These are phyloP conservation scores for Lentithecium fluviatile DNA, from an alignment of 495 filamentous ascomycete species.

Conservation along the genomic window DNA sequence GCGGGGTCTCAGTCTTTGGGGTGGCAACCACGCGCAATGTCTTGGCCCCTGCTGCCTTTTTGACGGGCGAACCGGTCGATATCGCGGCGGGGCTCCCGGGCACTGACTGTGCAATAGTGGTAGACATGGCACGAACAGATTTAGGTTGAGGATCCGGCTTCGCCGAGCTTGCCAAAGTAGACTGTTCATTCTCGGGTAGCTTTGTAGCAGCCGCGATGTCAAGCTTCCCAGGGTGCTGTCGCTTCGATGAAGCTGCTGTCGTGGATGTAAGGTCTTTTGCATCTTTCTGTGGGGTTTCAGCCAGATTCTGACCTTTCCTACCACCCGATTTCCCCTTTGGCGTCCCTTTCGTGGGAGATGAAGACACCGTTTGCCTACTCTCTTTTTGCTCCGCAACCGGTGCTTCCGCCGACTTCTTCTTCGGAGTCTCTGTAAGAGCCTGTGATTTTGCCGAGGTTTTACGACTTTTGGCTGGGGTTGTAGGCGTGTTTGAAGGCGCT, in stretches of 20 bases:
- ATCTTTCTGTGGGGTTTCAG: conserved; percentile 14
- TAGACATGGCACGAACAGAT: conserved; percentile 25
- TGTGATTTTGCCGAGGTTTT: conserved; percentile 11
- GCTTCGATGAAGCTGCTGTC: conserved; percentile 43
- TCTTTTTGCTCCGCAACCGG: neutral
- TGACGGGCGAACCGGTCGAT: conserved; percentile 50
- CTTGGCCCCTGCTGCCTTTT: conserved; percentile 46
- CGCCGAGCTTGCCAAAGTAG: neutral
- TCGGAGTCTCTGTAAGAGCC: conserved; percentile 1
- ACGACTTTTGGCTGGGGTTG: conserved; percentile 5
- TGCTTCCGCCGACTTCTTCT: conserved; percentile 11
- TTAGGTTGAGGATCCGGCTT: conserved; percentile 29
- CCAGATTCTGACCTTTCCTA: conserved; percentile 7
- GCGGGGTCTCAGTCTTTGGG: conserved; percentile 64
- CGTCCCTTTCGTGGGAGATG: conserved; percentile 17
- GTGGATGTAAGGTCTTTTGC: neutral
- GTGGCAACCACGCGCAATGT: conserved; percentile 71
- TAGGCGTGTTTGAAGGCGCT: neutral
- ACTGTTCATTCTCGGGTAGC: conserved; percentile 28
- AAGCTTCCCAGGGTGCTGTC: conserved; percentile 58
- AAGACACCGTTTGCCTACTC: too few species aligned
- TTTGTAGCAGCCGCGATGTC: conserved; percentile 60
- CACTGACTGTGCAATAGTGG: conserved; percentile 40
- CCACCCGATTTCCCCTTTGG: conserved; percentile 9
- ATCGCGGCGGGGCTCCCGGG: conserved; percentile 53